Evolutionary conservation across 345 rosid species (phyloP), one percentile per base, ranked within the genome.

Genomic region (Erodium maritimum): DNA sequence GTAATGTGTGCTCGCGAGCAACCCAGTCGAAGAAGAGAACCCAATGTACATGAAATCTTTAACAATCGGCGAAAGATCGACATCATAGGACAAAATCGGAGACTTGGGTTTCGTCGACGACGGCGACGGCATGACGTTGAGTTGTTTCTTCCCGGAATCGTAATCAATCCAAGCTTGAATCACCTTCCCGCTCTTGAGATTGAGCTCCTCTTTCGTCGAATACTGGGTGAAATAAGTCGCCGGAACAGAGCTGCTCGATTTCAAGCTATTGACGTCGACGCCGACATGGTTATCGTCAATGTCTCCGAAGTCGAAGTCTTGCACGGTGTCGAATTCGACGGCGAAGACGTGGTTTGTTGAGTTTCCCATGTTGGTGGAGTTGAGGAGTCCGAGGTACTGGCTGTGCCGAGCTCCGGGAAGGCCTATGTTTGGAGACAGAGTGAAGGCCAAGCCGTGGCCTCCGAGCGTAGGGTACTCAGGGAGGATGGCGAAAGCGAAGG

Each of bases 81-180:
- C 77, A 58, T 76, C 66, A 63, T 74, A 73, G 2, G 99, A 76
- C 58, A 93, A 75, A 42, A 93, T 64, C 22, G 91, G 70, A 21
- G 63, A 57, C n/a, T 21, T 73, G 29, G 95, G 96, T 77, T 82
- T 19, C n/a, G 48, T 55, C 0, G 94, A 82, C 59, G 46, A 82
- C 45, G 79, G 83, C 11, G 99, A 79, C 61, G 89, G 65, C 70
- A 76, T 86, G 61, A 89, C 86, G 52, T 82, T 90, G 62, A 89
- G 25, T 50, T 59, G 72, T 65, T 78, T 80, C 21, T 63, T 74
- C 23, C 17, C 25, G 1, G 95, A 89, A 68, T 93, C 91, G 50
- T 88, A 91, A 59, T 88, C 96, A 61, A 91, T 55, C 98, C 96
- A 91, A 51, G 87, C 87, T 74, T 80, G 94, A 22, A 84, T 71